Evolutionary conservation across 108 stramenopile species (phyloP).

Genomic region (Nitzschia sp.): DNA sequence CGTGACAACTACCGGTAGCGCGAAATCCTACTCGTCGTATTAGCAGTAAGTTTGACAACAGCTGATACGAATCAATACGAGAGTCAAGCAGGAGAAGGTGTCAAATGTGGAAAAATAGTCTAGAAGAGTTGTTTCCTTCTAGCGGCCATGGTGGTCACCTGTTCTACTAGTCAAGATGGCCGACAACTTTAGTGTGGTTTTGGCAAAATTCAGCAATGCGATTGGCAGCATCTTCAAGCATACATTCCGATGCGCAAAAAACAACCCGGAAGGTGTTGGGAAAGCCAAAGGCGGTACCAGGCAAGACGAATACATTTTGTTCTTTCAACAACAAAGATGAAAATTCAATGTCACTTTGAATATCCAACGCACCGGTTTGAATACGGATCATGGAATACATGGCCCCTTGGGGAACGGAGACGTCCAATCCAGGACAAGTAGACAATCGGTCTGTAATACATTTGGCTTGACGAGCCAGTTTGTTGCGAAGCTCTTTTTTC

Average conservation of each 20-base stretch:
- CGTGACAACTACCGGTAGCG: too few species aligned
- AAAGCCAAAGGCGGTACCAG: conserved; percentile 82
- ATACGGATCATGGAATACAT: conserved; percentile 89
- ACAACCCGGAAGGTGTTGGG: conserved; percentile 73
- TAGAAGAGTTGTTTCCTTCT: too few species aligned
- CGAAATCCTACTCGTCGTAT: too few species aligned
- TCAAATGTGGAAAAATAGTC: too few species aligned
- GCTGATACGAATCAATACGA: too few species aligned
- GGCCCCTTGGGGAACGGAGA: conserved; percentile 71
- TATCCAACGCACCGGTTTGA: conserved; percentile 21
- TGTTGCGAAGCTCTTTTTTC: conserved; percentile 52
- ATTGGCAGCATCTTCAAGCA: conserved; percentile 52
- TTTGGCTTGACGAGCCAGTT: conserved; percentile 64
- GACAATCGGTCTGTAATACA: conserved; percentile 34
- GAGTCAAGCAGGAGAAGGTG: too few species aligned
- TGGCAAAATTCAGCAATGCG: conserved; percentile 71
- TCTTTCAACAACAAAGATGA: conserved; percentile 70
- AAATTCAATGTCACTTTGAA: conserved; percentile 63
- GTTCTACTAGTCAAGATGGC: too few species aligned
- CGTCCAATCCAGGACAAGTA: conserved; percentile 59
- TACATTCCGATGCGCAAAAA: conserved; percentile 64
- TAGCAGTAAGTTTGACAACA: too few species aligned
- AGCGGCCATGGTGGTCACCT: too few species aligned
- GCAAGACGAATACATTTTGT: conserved; percentile 88
- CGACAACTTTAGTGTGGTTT: conserved; percentile 13